Conservation (phyloP, 2,329 filamentous ascomycete genomes). For the Arachnopeziza araneosa region DNA sequence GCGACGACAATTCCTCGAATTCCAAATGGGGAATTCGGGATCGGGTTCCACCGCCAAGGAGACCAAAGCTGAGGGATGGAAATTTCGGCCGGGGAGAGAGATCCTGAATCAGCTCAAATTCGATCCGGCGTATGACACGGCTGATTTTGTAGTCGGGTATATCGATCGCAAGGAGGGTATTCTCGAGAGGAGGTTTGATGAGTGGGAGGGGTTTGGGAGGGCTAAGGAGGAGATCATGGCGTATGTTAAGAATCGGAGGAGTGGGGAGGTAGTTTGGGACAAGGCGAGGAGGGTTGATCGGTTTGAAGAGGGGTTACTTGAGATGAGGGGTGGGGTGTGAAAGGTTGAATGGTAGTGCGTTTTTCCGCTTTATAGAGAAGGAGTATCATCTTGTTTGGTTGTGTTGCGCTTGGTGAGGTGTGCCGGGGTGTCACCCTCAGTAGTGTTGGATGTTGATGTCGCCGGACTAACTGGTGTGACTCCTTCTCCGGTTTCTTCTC, state of each 20-base stretch:
- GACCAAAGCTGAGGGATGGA: too few relatives aligned
- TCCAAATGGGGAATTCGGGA: not conserved
- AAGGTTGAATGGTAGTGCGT: too few relatives aligned
- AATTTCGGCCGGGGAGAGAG: not conserved
- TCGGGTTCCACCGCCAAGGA: not conserved
- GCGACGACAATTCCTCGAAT: not conserved
- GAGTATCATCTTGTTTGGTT: too few relatives aligned
- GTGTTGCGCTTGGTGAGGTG: too few relatives aligned
- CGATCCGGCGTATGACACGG: slow-evolving; percentile 1
- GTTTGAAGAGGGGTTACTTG: too few relatives aligned
- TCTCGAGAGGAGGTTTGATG: slow-evolving; percentile 2
- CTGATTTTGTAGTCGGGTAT: slow-evolving; percentile 5
- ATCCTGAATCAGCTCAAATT: not conserved
- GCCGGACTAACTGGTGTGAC: too few relatives aligned
- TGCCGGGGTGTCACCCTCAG: too few relatives aligned
- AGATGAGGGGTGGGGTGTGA: too few relatives aligned
- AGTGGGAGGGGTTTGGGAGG: slow-evolving; percentile 3
- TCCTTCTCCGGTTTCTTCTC: too few relatives aligned
- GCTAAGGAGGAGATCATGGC: slow-evolving; percentile 3
- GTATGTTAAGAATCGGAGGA: slow-evolving; percentile 1
- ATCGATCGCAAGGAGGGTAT: slow-evolving; percentile 9
- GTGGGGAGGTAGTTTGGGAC: not conserved
- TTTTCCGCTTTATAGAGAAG: too few relatives aligned
- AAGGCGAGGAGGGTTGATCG: not conserved
- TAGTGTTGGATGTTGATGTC: too few relatives aligned